A percentile compares a stretch with the other conserved stretches of the same genome.
Conservation (phyloP, 257 asterid genomes). For the Solanum piurae region DNA sequence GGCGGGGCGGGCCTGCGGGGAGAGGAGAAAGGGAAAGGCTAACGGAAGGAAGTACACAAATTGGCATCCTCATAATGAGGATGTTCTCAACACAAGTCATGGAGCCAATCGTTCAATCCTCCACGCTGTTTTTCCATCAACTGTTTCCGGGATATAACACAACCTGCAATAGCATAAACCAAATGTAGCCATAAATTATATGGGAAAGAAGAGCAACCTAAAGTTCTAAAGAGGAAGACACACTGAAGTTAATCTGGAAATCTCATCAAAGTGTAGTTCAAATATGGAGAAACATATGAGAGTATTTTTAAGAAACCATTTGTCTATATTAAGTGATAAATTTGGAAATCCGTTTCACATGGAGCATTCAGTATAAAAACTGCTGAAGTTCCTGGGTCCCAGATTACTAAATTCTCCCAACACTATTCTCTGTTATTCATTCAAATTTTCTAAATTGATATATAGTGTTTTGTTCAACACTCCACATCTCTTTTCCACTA, state of each 20-base stretch:
- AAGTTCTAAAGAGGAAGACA: neutral
- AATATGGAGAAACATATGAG: neutral
- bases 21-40: neutral
- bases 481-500: neutral
- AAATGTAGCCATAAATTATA: neutral
- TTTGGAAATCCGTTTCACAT: neutral
- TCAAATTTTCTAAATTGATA: neutral
- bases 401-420: neutral
- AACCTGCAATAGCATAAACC: slow-evolving; percentile 7
- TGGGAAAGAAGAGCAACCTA: neutral
- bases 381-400: neutral
- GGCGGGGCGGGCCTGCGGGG: neutral
- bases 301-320: neutral
- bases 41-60: neutral
- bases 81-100: slow-evolving; percentile 17
- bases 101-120: slow-evolving; percentile 33
- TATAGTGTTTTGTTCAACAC: neutral
- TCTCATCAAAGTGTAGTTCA: neutral
- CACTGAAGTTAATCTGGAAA: neutral
- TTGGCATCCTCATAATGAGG: slow-evolving; percentile 8
- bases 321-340: neutral
- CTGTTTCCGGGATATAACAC: slow-evolving; percentile 14
- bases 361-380: neutral
- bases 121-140: slow-evolving; percentile 24
- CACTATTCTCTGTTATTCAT: neutral